These are phyloP conservation scores for Tephrocybe rancida DNA, from an alignment of 768 basidiomycete genomes.

Conservation along the genomic window DNA sequence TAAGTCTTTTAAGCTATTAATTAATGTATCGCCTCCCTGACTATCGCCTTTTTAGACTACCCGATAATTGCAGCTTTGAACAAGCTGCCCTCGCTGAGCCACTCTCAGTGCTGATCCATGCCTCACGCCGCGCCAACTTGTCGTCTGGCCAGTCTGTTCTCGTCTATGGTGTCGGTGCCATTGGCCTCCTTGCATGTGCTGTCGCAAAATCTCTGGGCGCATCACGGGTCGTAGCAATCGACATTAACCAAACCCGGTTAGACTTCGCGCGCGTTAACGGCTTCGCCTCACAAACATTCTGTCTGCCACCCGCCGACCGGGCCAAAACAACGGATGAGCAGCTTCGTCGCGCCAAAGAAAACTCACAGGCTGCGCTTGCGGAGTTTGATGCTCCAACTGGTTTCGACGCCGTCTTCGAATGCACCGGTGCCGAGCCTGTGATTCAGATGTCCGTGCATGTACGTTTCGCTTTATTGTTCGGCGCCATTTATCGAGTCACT, in stretches of 20 bases:
- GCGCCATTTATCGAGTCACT: not conserved
- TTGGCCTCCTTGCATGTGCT: constrained; percentile 88
- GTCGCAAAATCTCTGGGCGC: constrained; percentile 77
- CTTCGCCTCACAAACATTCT: constrained; percentile 76
- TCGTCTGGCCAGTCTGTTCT: constrained; percentile 69
- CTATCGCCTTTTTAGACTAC: constrained; percentile 52
- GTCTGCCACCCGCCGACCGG: constrained; percentile 52
- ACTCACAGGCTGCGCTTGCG: constrained; percentile 49
- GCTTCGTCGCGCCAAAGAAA: constrained; percentile 63
- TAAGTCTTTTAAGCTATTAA: constrained; percentile 41
- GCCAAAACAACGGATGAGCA: constrained; percentile 58
- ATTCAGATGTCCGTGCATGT: constrained; percentile 92
- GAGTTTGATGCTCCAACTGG: constrained; percentile 70
- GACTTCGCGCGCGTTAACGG: constrained; percentile 76
- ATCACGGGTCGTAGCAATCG: constrained; percentile 70
- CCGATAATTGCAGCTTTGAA: constrained; percentile 75
- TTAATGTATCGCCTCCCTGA: constrained; percentile 5
- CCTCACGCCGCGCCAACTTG: constrained; percentile 46
- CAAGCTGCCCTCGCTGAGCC: constrained; percentile 92
- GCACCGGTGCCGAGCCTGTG: constrained; percentile 90
- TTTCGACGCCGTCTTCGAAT: constrained; percentile 93
- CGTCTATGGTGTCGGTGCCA: constrained; percentile 91
- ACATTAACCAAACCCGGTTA: constrained; percentile 84
- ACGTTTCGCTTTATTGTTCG: constrained; percentile 36
- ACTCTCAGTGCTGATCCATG: constrained; percentile 84